Percentiles rank a stretch among this genome's conserved stretches.
Evolutionary conservation across 228 moss, liverwort and hornwort genomes (phyloP).

Genomic region (Sphagnum magellanicum): DNA sequence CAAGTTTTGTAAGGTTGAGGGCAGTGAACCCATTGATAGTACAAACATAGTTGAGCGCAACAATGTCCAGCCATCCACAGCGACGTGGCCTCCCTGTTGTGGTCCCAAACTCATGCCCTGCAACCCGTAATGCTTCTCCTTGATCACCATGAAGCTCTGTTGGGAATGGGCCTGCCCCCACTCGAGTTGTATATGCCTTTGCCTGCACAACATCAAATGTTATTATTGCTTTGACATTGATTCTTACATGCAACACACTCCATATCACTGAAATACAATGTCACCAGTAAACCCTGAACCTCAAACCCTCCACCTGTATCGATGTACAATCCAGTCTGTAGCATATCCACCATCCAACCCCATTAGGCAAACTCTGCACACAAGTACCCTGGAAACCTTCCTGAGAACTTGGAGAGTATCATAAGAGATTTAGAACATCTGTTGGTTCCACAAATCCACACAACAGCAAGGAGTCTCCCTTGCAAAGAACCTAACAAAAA

Average conservation of each 20-base stretch:
- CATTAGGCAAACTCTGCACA: neutral
- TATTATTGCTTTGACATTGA: neutral
- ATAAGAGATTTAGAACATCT: neutral
- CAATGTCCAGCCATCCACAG: constrained; percentile 95
- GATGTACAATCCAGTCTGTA: neutral
- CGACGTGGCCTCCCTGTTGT: constrained; percentile 96
- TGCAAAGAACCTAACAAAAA: neutral
- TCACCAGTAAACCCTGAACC: too few relatives aligned
- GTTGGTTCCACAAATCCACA: neutral
- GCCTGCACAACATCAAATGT: constrained; percentile 37
- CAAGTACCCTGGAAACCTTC: too few relatives aligned
- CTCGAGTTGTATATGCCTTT: constrained; percentile 96
- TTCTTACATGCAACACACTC: neutral
- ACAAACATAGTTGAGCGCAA: constrained; percentile 76
- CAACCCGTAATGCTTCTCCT: constrained; percentile 71
- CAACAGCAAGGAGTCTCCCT: neutral
- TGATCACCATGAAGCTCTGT: constrained; percentile 79
- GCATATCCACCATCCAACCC: neutral
- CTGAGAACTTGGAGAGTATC: too few relatives aligned
- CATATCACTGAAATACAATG: neutral
- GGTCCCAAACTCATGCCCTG: constrained; percentile 91
- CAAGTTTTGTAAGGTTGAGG: constrained; percentile 91
- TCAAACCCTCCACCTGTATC: too few relatives aligned
- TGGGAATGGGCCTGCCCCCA: constrained; percentile 89
- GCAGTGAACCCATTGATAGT: constrained; percentile 91